Evolutionary conservation across 129 eudicot species (phyloP), one percentile per base, ranked within the genome.

Genomic region (Flaveria ramosissima): DNA sequence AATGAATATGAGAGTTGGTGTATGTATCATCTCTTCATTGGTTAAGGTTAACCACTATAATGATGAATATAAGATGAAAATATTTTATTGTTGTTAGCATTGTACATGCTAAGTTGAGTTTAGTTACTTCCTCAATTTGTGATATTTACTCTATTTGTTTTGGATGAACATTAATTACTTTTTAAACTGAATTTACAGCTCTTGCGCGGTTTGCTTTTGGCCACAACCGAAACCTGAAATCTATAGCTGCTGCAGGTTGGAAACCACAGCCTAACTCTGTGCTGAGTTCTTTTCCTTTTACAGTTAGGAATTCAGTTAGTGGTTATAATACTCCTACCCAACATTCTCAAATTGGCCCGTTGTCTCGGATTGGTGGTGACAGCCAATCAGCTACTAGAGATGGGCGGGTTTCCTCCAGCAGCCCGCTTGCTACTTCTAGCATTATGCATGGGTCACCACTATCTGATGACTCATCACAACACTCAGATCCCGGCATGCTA

Each of bases 391-490:
- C 61, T 9, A 39, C 79, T 61, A 83, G 96, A 52, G 96, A 91
- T 65, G 90, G 82, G 6, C 77, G 97, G 80, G 87, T 84, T 50
- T 89, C 97, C 46, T 84, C 97, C 74, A 85, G 96, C 79, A 94
- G 92, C 87, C 99, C 96, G 17, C 90, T 91, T 61, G 89, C 97
- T 72, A 68, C 90, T 3, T 66, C 99, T 47, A 97, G 97, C 16
- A 78, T 94, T 13, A 86, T 91, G 96, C 97, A 91, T 47, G 99
- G 97, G 68, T 94, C 99, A 65, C 99, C 99, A 46, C 77, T 94
- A 7, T 94, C 99, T 1, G 99, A 94, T 80, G 97, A 91, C 79
- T 91, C 97, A 21, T 91, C 97, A 24, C 97, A 89, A 51, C 97
- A 88, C 81, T 94, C 97, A 11, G 99, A 94, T 83, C 86, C 97